Base-by-base conservation (phyloP, 2,329 filamentous ascomycete genomes). In the Davidsoniella australis region DNA sequence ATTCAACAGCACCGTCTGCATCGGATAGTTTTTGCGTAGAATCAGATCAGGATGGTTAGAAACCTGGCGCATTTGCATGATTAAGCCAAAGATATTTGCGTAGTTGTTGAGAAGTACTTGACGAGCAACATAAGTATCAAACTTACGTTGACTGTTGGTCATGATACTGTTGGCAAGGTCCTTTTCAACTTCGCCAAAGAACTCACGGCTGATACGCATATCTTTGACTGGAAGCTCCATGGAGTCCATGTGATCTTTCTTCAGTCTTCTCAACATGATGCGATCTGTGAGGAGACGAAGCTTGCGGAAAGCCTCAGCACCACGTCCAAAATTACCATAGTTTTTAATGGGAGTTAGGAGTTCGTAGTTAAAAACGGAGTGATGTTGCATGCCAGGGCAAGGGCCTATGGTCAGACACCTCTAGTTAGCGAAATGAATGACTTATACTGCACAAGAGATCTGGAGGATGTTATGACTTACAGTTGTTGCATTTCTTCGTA, bases 11-110 rank as follows among this genome's bases (percentile, higher is more conserved):
- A 55, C 96, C 95, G 63, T 94, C 86, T 2, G 88, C 88, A 48
- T 84, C 85, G 56, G 87, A 79, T 2, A 74, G 54, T 89, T 77
- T 39, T 50, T 50, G 66, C 91, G 93, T 54, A 96, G 66, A 45
- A 98, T 83, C 36, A 98, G 66, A 65, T 98, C 91, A 0, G 91
- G 91, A 61, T 98, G 91, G 56, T 98, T 91, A 6, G 91, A 87
- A 23, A 95, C 85, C 66, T 98, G 91, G 49, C 91, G 82, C 89
- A 98, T 96, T 64, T 94, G 88, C 86, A 96, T 96, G 60, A 98
- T 95, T 49, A 98, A 73, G 60, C 88, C 89, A 59, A 98, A 98
- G 56, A 98, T 96, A 62, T 98, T 98, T 67, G 91, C 91, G 57
- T 96, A 96, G 61, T 95, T 94, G 70, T 96, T 87, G 54, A 98